Percentiles rank a stretch among this genome's conserved stretches.
These are phyloP conservation scores for Penicillium turbatum DNA, from an alignment of 495 filamentous ascomycete species.

Conservation along the genomic window DNA sequence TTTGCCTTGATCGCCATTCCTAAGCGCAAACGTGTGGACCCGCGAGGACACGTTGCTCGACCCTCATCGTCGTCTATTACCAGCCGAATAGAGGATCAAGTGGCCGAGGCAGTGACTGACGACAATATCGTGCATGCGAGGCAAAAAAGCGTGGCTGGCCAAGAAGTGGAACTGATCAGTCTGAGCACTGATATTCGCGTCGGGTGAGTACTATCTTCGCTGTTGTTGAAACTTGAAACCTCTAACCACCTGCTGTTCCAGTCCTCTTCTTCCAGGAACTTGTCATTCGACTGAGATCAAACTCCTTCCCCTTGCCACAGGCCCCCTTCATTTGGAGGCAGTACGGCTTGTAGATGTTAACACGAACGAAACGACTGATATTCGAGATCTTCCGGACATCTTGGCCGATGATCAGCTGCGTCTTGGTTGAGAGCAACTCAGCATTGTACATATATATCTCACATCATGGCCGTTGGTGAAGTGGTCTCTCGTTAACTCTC, in stretches of 20 bases:
- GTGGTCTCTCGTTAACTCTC: background rate
- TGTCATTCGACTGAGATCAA: slow-evolving; percentile 77
- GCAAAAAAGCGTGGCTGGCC: slow-evolving; percentile 69
- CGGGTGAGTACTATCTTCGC: slow-evolving; percentile 51
- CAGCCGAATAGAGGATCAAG: slow-evolving; percentile 41
- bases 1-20: slow-evolving; percentile 77
- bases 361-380: slow-evolving; percentile 76
- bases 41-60: slow-evolving; percentile 53
- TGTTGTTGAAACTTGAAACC: background rate
- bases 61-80: slow-evolving; percentile 45
- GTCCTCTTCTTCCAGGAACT: slow-evolving; percentile 66
- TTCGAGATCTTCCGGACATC: slow-evolving; percentile 74
- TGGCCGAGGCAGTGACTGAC: slow-evolving; percentile 78
- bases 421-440: background rate
- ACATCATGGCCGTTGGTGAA: background rate
- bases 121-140: slow-evolving; percentile 79
- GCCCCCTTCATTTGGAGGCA: slow-evolving; percentile 72
- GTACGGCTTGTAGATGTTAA: slow-evolving; percentile 78
- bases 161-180: slow-evolving; percentile 70
- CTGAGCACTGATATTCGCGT: slow-evolving; percentile 79
- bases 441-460: slow-evolving; percentile 4
- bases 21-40: slow-evolving; percentile 64
- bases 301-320: slow-evolving; percentile 71
- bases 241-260: slow-evolving; percentile 26
- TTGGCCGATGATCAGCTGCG: slow-evolving; percentile 46